phyloP scores from a whole-genome alignment of 2,329 filamentous ascomycete genomes.

The Penicillium aurantiogriseum region DNA sequence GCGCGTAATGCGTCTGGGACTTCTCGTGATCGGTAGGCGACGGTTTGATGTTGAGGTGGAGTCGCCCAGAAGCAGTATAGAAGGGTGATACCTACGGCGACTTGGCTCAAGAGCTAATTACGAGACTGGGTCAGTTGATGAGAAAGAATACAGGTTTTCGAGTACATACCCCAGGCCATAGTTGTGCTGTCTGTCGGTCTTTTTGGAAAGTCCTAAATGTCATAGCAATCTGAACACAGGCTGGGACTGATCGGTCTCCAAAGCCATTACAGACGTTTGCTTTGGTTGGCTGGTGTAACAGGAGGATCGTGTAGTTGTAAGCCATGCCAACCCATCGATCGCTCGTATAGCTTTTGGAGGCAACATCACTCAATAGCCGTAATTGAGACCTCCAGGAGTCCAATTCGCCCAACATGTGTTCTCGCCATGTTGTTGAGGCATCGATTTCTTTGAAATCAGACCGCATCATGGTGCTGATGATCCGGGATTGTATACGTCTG shows the following conservation, averaged over 20 bases:
- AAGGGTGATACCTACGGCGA: constrained; percentile 15
- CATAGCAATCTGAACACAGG: constrained; percentile 12
- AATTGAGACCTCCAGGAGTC: constrained; percentile 17
- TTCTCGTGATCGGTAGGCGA: constrained; percentile 5
- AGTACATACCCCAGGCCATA: constrained; percentile 17
- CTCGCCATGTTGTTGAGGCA: constrained; percentile 10
- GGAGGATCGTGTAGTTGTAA: constrained; percentile 18
- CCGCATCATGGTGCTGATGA: constrained; percentile 17
- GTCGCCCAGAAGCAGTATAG: constrained; percentile 21
- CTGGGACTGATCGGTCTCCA: constrained; percentile 10
- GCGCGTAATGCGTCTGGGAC: constrained; percentile 13
- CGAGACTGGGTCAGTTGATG: neutral
- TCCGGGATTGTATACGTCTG: constrained; percentile 17
- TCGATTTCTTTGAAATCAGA: constrained; percentile 14
- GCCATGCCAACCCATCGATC: constrained; percentile 21
- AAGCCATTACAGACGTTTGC: constrained; percentile 8
- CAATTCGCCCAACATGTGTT: constrained; percentile 16
- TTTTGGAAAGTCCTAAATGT: constrained; percentile 20
- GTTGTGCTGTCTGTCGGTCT: constrained; percentile 18
- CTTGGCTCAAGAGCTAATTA: constrained; percentile 17
- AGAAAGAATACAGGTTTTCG: neutral
- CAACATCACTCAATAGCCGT: constrained; percentile 11
- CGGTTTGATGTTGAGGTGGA: constrained; percentile 2
- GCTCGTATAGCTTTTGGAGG: constrained; percentile 15
- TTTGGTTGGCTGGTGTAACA: constrained; percentile 16